Evolutionary conservation across 257 asterid species (phyloP), one percentile per base, ranked within the genome.

Genomic region (Scutellaria barbata): DNA sequence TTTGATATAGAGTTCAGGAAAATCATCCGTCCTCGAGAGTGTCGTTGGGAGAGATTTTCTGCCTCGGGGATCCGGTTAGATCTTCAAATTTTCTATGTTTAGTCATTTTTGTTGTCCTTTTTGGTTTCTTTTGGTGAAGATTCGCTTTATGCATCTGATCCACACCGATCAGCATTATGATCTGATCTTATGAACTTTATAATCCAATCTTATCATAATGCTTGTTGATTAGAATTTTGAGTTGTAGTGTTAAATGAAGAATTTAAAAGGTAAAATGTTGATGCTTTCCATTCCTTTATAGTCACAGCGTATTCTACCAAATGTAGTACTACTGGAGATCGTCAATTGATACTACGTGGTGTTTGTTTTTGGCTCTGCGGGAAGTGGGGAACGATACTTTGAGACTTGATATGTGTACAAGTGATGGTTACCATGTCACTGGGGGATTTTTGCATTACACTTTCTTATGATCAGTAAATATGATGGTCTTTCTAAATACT

Each of bases 31-130:
- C 48, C 81, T 94, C 74, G 99, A 94, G 85, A 94, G 99, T 80
- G 95, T 94, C 13, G 99, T 94, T 0, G 98, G 99, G 42, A 81
- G 99, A 81, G 99, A 94, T 82, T 94, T 94, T 69, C 86, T 94
- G 50, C 99, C 99, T 76, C 98, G 99, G 64, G 99, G 99, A 85
- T 94, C 98, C 13, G 99, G 99, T 91, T 82, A 67, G 53, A 13
- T 41, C 3, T 51, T 25, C 42, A 7, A 8, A 5, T 18, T 45
- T 50, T 1, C 3, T 30, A 13, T 41, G 50, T 73, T 72, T 43
- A 1, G 41, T 63, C 13, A 5, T 66, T 22, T 18, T 63, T 11
- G n/a, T 9, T 10, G 35, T 22, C 3, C 5, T 30, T 30, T 30
- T n/a, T 13, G 48, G 17, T 69, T 77, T 77, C 63, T 64, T 66